These are phyloP conservation scores for Pisolithus thermaeus DNA, from an alignment of 1,284 basidiomycete species.

Conservation along the genomic window DNA sequence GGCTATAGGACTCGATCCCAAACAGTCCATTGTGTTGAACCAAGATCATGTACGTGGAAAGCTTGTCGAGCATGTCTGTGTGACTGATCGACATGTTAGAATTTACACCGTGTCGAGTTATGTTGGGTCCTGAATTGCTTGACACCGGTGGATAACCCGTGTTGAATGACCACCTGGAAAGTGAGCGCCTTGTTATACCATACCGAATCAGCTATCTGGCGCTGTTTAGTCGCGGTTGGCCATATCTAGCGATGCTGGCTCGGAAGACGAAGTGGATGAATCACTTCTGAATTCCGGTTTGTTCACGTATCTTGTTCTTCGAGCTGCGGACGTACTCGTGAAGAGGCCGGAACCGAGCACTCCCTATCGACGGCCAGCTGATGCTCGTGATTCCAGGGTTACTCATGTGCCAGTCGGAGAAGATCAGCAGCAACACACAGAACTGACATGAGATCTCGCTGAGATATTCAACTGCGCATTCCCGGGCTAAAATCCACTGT, in stretches of 20 bases:
- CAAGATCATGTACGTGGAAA: constrained; percentile 72
- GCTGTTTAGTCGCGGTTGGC: constrained; percentile 66
- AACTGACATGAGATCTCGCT: constrained; percentile 81
- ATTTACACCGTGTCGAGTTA: constrained; percentile 82
- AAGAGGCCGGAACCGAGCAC: constrained; percentile 56
- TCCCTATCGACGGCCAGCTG: background rate
- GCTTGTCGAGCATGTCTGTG: background rate
- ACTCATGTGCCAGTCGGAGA: constrained; percentile 95
- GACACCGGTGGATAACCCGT: constrained; percentile 76
- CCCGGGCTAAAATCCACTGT: constrained; percentile 41
- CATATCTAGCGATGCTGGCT: constrained; percentile 65
- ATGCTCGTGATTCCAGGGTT: constrained; percentile 42
- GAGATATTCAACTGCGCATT: constrained; percentile 77
- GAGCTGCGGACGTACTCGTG: constrained; percentile 88
- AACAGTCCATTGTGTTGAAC: constrained; percentile 65
- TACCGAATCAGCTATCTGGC: background rate
- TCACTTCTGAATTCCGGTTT: constrained; percentile 79
- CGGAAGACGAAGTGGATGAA: constrained; percentile 76
- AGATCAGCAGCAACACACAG: constrained; percentile 92
- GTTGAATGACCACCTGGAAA: constrained; percentile 96
- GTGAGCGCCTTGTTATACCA: constrained; percentile 33
- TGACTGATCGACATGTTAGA: constrained; percentile 38
- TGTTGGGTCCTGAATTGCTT: constrained; percentile 89
- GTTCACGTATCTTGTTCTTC: constrained; percentile 89
- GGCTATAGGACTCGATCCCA: constrained; percentile 81